phyloP scores from a whole-genome alignment of 2,329 filamentous ascomycete species.

The Bisporella sp. region DNA sequence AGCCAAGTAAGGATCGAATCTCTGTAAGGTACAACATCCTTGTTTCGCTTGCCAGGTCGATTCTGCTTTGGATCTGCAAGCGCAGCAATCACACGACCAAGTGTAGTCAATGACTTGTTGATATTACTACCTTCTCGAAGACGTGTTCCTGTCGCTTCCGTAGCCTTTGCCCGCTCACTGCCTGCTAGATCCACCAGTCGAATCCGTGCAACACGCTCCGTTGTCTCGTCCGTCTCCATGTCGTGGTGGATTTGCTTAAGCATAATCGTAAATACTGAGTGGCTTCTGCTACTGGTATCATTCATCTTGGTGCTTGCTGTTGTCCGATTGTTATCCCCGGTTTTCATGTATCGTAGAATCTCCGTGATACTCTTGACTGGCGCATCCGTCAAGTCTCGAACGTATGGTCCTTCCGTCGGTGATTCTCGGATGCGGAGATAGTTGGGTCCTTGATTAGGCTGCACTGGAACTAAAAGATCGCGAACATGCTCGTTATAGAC shows the following conservation, averaged over 20 bases:
- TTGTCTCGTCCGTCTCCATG: conserved; percentile 94
- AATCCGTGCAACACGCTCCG: conserved; percentile 88
- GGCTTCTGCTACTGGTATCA: conserved; percentile 91
- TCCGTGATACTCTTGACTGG: conserved; percentile 82
- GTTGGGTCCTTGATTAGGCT: conserved; percentile 65
- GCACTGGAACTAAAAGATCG: conserved; percentile 75
- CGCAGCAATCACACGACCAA: conserved; percentile 92
- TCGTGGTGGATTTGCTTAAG: conserved; percentile 98
- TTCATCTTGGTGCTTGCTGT: conserved; percentile 98
- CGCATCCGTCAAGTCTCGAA: conserved; percentile 92
- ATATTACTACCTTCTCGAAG: conserved; percentile 95
- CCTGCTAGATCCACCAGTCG: conserved; percentile 91
- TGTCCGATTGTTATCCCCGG: conserved; percentile 81
- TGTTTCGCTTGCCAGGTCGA: conserved; percentile 48
- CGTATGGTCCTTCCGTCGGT: conserved; percentile 89
- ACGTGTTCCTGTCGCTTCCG: conserved; percentile 85
- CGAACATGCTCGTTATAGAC: conserved; percentile 99
- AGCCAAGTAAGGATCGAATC: conserved; percentile 83
- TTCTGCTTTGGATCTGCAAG: conserved; percentile 65
- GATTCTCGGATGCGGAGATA: conserved; percentile 98
- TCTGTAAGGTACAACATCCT: conserved; percentile 81
- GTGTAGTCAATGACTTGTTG: conserved; percentile 95
- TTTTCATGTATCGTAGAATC: conserved; percentile 84
- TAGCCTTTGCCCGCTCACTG: conserved; percentile 89
- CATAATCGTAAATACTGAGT: conserved; percentile 97